phyloP scores from a whole-genome alignment of 768 basidiomycete species.

The Leccinellum rugosiceps region DNA sequence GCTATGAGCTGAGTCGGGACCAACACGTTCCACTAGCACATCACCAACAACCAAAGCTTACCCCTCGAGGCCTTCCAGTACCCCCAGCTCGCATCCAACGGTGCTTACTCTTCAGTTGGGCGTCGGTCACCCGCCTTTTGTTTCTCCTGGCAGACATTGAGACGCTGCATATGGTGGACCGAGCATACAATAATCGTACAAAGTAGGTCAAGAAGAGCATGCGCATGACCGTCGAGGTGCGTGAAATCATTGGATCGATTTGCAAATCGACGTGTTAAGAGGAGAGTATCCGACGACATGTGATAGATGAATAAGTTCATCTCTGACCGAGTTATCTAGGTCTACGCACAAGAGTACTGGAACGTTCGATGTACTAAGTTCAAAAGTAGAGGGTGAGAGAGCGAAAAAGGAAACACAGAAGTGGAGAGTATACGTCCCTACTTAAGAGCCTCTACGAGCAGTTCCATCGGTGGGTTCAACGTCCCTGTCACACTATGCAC shows the following conservation, averaged over 20 bases:
- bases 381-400: constrained; percentile 15
- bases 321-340: constrained; percentile 87
- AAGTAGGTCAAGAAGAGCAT: constrained; percentile 95
- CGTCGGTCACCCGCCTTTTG: not conserved
- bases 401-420: not conserved
- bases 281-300: constrained; percentile 36
- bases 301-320: constrained; percentile 91
- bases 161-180: constrained; percentile 84
- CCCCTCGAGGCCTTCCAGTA: constrained; percentile 71
- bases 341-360: constrained; percentile 90
- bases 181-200: constrained; percentile 77
- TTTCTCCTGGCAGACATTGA: constrained; percentile 56
- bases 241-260: constrained; percentile 40
- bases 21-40: constrained; percentile 82
- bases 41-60: constrained; percentile 79
- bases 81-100: constrained; percentile 55
- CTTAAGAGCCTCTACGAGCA: constrained; percentile 96
- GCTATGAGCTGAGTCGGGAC: constrained; percentile 54
- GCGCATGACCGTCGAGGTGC: constrained; percentile 71
- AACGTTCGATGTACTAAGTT: constrained; percentile 56
- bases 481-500: no score
- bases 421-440: constrained; percentile 96
- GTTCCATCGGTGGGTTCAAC: constrained; percentile 66
- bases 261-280: constrained; percentile 46
- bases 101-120: constrained; percentile 49